These are phyloP conservation scores for Bipolaris gigantea DNA, from an alignment of 2,329 filamentous ascomycete species.

Conservation along the genomic window DNA sequence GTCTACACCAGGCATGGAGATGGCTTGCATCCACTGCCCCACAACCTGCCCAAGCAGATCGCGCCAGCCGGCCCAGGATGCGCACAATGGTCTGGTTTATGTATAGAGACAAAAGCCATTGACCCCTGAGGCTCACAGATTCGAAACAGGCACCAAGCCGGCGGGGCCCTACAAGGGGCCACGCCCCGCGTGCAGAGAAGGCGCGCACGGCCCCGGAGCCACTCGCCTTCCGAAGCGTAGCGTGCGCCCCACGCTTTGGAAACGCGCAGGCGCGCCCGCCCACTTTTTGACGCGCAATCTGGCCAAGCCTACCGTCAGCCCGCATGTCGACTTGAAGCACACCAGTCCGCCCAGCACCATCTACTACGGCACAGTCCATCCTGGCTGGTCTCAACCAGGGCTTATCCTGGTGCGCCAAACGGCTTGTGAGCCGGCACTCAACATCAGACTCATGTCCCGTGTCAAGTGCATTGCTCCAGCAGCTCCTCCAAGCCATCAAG, in stretches of 20 bases:
- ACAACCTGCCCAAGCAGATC: not conserved
- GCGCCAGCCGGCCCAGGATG: not conserved
- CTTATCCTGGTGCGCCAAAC: not conserved
- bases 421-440: slow-evolving; percentile 6
- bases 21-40: not conserved
- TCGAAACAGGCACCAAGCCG: no score
- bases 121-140: no score
- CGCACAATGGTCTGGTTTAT: not conserved
- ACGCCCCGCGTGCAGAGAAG: not conserved
- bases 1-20: not conserved
- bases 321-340: not conserved
- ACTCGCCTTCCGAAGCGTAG: not conserved
- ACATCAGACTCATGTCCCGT: not conserved
- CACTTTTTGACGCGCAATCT: slow-evolving; percentile 15
- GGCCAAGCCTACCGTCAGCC: slow-evolving; percentile 5
- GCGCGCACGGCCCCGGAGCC: not conserved
- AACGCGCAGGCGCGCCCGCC: slow-evolving; percentile 6
- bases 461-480: not conserved
- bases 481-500: not conserved
- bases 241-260: slow-evolving; percentile 4
- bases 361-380: not conserved
- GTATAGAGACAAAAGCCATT: not conserved
- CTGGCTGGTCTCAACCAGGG: not conserved
- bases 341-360: not conserved
- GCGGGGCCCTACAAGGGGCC: no score